A percentile compares a stretch with the other conserved stretches of the same genome.
Conservation (phyloP, 2,329 filamentous ascomycete species). For the Colletotrichum cordylinicola region DNA sequence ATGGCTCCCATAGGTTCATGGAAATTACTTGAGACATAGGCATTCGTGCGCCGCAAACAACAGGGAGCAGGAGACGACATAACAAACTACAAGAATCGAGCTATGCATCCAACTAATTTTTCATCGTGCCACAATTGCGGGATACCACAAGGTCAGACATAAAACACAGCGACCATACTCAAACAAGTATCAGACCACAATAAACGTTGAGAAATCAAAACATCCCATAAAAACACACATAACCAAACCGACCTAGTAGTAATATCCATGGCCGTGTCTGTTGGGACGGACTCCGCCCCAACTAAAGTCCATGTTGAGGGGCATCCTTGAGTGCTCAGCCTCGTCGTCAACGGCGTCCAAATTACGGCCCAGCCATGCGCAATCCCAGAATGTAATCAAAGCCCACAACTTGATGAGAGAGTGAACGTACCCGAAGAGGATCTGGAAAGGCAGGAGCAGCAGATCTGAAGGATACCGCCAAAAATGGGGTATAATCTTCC, state of each 20-base stretch:
- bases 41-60: too few relatives aligned
- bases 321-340: not conserved
- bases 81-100: too few relatives aligned
- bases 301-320: not conserved
- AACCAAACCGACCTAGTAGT: not conserved
- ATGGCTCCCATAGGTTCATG: not conserved
- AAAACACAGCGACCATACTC: not conserved
- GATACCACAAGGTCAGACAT: not conserved
- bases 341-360: slow-evolving; percentile 29
- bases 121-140: too few relatives aligned
- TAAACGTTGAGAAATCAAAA: not conserved
- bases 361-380: slow-evolving; percentile 45
- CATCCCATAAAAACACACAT: not conserved
- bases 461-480: slow-evolving; percentile 56
- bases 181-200: not conserved
- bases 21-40: too few relatives aligned
- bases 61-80: too few relatives aligned
- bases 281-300: not conserved
- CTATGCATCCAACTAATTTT: too few relatives aligned
- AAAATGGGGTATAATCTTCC: slow-evolving; percentile 63
- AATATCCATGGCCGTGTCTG: not conserved
- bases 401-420: slow-evolving; percentile 63
- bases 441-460: slow-evolving; percentile 50
- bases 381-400: slow-evolving; percentile 55
- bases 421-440: slow-evolving; percentile 64